These are phyloP conservation scores for Picea sitchensis DNA, from an alignment of 75 land plant genomes.

Conservation along the genomic window DNA sequence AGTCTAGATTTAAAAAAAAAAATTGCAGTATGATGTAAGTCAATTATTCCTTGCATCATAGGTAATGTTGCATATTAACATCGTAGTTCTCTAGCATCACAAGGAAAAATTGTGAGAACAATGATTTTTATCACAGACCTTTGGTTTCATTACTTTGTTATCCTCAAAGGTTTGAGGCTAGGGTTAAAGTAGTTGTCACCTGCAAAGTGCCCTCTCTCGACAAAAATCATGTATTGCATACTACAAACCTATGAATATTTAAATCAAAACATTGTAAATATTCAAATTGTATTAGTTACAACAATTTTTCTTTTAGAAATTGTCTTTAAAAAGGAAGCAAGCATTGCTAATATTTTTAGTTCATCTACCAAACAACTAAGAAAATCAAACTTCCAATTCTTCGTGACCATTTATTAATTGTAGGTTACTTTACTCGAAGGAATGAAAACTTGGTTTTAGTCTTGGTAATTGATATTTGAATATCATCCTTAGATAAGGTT, in stretches of 20 bases:
- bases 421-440: background rate
- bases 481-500: background rate
- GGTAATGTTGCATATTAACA: background rate
- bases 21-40: background rate
- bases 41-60: background rate
- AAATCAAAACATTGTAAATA: too few species aligned
- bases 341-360: too few species aligned
- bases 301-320: too few species aligned
- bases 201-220: background rate
- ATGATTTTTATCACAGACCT: background rate
- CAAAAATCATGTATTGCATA: too few species aligned
- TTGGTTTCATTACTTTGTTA: background rate
- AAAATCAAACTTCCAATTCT: background rate
- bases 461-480: background rate
- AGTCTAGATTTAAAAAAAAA: background rate
- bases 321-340: too few species aligned
- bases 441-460: background rate
- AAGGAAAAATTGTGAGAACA: background rate
- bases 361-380: too few species aligned
- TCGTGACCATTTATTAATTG: background rate
- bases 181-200: background rate
- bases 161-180: background rate
- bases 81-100: background rate
- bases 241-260: too few species aligned
- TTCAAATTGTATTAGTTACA: too few species aligned